phyloP scores from a whole-genome alignment of 2,329 filamentous ascomycete genomes.

The Penicillium sp. region DNA sequence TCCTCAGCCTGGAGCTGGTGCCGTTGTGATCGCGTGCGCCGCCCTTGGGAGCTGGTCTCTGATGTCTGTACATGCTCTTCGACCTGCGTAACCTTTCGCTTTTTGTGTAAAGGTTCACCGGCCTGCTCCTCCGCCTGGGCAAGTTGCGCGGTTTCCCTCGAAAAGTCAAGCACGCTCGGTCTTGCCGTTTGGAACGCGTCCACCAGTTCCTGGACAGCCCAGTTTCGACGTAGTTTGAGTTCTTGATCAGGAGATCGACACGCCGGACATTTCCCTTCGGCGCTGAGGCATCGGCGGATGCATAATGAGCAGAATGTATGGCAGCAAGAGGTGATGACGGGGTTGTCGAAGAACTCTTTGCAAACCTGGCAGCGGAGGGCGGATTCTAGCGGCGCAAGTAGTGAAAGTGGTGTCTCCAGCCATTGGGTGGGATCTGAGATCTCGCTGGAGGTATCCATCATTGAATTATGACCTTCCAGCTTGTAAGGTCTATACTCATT shows the following conservation, averaged over 20 bases:
- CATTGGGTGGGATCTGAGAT: conserved; percentile 51
- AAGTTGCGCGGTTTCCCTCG: conserved; percentile 56
- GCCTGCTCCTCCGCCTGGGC: conserved; percentile 47
- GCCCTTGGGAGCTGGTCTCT: conserved; percentile 28
- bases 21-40: conserved; percentile 39
- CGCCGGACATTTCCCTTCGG: conserved; percentile 83
- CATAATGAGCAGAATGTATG: conserved; percentile 98
- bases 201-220: conserved; percentile 80
- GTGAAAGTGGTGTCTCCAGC: conserved; percentile 48
- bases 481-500: neutral
- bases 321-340: conserved; percentile 90
- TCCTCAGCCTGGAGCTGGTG: neutral
- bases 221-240: conserved; percentile 80
- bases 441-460: conserved; percentile 41
- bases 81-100: conserved; percentile 33
- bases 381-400: conserved; percentile 65
- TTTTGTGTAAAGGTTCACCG: conserved; percentile 34
- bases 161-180: conserved; percentile 63
- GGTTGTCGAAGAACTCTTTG: conserved; percentile 94
- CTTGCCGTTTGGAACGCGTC: conserved; percentile 72
- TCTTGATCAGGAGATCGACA: conserved; percentile 81
- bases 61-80: conserved; percentile 40
- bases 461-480: neutral
- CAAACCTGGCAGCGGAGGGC: conserved; percentile 93
- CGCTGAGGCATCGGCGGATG: conserved; percentile 80